Percentiles rank a stretch among this genome's conserved stretches.
phyloP scores from a whole-genome alignment of 129 eudicot species.

The Centaurea solstitialis region DNA sequence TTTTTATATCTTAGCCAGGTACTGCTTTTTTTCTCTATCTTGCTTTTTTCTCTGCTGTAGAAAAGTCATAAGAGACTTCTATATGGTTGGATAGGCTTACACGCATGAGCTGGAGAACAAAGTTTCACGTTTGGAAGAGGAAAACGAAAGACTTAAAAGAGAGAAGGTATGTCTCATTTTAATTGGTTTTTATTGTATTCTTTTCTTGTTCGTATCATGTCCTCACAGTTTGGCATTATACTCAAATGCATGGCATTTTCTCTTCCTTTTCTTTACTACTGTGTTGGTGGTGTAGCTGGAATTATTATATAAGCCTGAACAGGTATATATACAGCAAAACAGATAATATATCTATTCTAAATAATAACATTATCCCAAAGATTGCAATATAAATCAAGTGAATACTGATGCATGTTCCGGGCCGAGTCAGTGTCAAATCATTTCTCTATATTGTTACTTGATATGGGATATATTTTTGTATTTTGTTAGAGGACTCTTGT shows the following conservation, averaged over 20 bases:
- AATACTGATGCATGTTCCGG: background rate
- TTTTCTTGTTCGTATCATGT: background rate
- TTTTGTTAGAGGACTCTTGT: background rate
- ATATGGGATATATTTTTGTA: background rate
- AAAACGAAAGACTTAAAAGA: conserved; percentile 75
- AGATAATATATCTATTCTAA: background rate
- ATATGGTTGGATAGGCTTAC: conserved; percentile 63
- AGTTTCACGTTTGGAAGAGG: conserved; percentile 84
- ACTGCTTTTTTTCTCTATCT: background rate
- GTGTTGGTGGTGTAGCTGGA: background rate
- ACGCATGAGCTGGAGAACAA: conserved; percentile 88
- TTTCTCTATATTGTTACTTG: background rate
- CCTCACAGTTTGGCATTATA: background rate
- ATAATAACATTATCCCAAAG: background rate
- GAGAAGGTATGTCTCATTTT: conserved; percentile 45
- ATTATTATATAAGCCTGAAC: background rate
- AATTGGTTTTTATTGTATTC: background rate
- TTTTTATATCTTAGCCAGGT: background rate
- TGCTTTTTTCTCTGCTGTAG: background rate
- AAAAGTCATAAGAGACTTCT: background rate
- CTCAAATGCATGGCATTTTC: background rate
- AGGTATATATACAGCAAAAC: background rate
- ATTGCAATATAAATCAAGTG: background rate
- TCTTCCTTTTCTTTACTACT: background rate
- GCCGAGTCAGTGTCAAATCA: background rate